Evolutionary conservation across 305 asterid species (phyloP).

Genomic region (Ruellia speciosa): DNA sequence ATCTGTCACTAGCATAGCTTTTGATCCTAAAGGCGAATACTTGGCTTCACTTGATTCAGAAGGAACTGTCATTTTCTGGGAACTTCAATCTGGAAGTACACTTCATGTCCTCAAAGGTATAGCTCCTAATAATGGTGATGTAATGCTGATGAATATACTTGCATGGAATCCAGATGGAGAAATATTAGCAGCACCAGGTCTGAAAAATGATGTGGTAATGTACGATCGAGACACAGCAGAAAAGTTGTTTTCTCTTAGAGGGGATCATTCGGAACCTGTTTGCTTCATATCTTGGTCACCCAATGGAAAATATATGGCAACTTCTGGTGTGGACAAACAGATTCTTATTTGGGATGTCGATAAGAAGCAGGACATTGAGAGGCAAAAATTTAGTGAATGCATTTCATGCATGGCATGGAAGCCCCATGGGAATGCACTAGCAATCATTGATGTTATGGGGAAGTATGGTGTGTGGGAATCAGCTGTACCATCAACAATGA

Average conservation of each 20-base stretch:
- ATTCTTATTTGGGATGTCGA: constrained; percentile 89
- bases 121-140: constrained; percentile 69
- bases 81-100: constrained; percentile 74
- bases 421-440: constrained; percentile 88
- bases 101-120: constrained; percentile 68
- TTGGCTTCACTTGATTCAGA: constrained; percentile 80
- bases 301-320: constrained; percentile 92
- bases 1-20: constrained; percentile 77
- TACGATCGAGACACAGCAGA: constrained; percentile 98
- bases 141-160: constrained; percentile 49
- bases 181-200: constrained; percentile 85
- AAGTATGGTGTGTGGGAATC: constrained; percentile 91
- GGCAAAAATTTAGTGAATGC: constrained; percentile 76
- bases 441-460: constrained; percentile 77
- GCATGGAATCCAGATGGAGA: constrained; percentile 98
- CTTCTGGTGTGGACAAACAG: constrained; percentile 82
- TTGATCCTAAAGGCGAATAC: constrained; percentile 90
- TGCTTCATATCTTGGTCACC: constrained; percentile 97
- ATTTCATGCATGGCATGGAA: constrained; percentile 88
- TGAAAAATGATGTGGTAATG: constrained; percentile 87
- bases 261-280: constrained; percentile 74
- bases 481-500: constrained; percentile 80
- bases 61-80: constrained; percentile 90
- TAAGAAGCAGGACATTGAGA: constrained; percentile 80
- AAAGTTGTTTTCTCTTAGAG: constrained; percentile 69